These are phyloP conservation scores for Ceratocystis lukuohia DNA, from an alignment of 2,329 filamentous ascomycete species.

Conservation along the genomic window DNA sequence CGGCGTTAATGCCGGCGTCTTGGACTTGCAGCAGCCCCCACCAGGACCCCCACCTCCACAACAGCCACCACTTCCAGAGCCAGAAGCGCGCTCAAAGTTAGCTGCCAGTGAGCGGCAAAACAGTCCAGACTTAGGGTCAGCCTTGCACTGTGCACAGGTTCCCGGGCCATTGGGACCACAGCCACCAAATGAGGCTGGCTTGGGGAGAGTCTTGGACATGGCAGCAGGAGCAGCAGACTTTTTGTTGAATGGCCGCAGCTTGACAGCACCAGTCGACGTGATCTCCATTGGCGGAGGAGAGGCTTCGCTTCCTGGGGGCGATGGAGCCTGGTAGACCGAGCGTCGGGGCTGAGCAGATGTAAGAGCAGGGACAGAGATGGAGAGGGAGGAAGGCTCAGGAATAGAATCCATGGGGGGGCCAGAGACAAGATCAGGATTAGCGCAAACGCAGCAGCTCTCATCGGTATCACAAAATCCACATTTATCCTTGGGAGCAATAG, in stretches of 20 bases:
- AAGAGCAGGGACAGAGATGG: constrained; percentile 28
- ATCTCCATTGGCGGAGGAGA: constrained; percentile 42
- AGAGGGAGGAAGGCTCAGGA: constrained; percentile 8
- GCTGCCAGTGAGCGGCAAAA: constrained; percentile 74
- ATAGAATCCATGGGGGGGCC: constrained; percentile 11
- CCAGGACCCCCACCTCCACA: constrained; percentile 48
- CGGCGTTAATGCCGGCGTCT: constrained; percentile 23
- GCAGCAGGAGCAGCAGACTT: constrained; percentile 12
- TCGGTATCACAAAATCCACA: constrained; percentile 69
- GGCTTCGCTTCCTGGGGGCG: constrained; percentile 48
- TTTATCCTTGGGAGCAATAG: constrained; percentile 45
- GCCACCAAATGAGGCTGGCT: constrained; percentile 26
- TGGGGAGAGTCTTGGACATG: constrained; percentile 23
- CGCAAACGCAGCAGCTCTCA: constrained; percentile 70
- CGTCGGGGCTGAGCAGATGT: constrained; percentile 31
- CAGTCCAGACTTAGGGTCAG: constrained; percentile 64
- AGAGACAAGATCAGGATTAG: constrained; percentile 35
- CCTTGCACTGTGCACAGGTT: constrained; percentile 63
- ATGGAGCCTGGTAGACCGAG: constrained; percentile 38
- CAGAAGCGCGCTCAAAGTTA: constrained; percentile 37
- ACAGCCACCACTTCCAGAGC: constrained; percentile 37
- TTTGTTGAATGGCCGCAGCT: constrained; percentile 33
- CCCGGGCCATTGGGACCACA: constrained; percentile 60
- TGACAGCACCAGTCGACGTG: constrained; percentile 46
- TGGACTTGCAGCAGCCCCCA: constrained; percentile 52